These are phyloP conservation scores for Camellia granthamiana DNA, from an alignment of 148 eudicot species.

Conservation along the genomic window DNA sequence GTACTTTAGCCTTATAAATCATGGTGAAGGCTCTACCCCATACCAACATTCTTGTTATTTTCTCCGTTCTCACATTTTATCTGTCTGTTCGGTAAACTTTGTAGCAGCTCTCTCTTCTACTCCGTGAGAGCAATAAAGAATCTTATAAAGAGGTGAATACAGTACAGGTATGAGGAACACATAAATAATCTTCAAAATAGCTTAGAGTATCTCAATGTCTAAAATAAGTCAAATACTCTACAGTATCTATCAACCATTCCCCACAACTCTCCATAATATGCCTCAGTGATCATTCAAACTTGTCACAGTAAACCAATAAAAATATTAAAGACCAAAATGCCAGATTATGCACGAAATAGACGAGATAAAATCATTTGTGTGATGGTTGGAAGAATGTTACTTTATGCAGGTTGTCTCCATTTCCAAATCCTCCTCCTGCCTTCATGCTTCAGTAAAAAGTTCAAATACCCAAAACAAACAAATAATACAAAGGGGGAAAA, in stretches of 20 bases:
- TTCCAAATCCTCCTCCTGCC: background rate
- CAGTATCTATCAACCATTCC: background rate
- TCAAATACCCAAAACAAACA: background rate
- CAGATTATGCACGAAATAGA: no score
- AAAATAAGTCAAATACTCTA: background rate
- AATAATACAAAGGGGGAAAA: background rate
- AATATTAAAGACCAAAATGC: background rate
- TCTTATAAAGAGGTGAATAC: background rate
- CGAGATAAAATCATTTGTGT: no score
- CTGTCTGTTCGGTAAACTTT: no score
- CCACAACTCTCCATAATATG: background rate
- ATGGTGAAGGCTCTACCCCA: background rate
- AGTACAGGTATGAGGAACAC: background rate
- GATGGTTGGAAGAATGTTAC: background rate
- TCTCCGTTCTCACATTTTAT: no score
- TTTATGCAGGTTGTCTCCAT: background rate
- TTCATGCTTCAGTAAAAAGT: background rate
- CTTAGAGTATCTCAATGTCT: background rate
- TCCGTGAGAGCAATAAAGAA: background rate
- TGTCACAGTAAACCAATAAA: background rate
- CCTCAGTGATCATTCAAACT: background rate
- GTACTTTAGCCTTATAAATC: no score
- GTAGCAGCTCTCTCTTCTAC: conserved; percentile 4
- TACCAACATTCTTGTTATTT: background rate
- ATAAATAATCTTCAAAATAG: background rate